These are phyloP conservation scores for Lentinula boryana DNA, from an alignment of 768 basidiomycete genomes.

Conservation along the genomic window DNA sequence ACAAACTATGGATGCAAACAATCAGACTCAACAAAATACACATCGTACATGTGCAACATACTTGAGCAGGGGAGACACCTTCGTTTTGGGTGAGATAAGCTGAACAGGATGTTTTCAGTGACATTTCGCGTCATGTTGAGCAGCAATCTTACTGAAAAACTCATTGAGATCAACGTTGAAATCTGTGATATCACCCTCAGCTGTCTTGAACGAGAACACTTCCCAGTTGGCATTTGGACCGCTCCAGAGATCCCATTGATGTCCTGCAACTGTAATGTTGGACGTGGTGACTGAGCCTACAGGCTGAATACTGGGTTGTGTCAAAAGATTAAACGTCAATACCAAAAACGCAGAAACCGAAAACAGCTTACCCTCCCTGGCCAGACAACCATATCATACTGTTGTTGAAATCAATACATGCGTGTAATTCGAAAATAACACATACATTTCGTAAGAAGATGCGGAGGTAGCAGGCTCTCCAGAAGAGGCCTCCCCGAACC, in stretches of 20 bases:
- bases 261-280: slow-evolving; percentile 35
- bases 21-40: background rate
- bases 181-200: slow-evolving; percentile 38
- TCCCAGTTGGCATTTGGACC: slow-evolving; percentile 51
- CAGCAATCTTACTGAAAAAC: slow-evolving; percentile 41
- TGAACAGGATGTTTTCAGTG: slow-evolving; percentile 12
- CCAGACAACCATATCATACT: slow-evolving; percentile 62
- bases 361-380: slow-evolving; percentile 37
- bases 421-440: background rate
- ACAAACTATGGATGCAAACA: slow-evolving; percentile 28
- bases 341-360: background rate
- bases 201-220: slow-evolving; percentile 50
- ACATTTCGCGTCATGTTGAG: background rate
- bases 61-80: slow-evolving; percentile 43
- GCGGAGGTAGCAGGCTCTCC: slow-evolving; percentile 40
- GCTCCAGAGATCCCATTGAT: slow-evolving; percentile 52
- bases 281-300: slow-evolving; percentile 43
- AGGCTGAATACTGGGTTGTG: slow-evolving; percentile 40
- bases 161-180: slow-evolving; percentile 48
- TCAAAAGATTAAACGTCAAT: background rate
- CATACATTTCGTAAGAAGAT: slow-evolving; percentile 51
- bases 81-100: slow-evolving; percentile 40
- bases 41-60: slow-evolving; percentile 11
- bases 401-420: background rate
- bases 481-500: slow-evolving; percentile 37